A percentile compares a stretch with the other conserved stretches of the same genome.
Conservation (phyloP, 1,139 yeast genomes). For the Blastobotrys capitulatus region DNA sequence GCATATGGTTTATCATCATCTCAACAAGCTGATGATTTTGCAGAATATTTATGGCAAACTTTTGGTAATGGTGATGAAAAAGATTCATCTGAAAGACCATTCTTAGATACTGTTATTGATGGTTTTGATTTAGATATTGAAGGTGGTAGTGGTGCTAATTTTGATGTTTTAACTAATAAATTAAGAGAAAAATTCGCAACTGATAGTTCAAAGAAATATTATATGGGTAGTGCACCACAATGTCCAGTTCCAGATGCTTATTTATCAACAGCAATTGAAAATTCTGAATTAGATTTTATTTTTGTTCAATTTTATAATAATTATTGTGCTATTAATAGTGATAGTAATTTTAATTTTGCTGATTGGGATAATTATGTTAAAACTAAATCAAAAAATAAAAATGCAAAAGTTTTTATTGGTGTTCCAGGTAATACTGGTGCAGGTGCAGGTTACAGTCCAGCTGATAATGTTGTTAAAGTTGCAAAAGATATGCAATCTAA, state of each 20-base stretch:
- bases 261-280: conserved; percentile 58
- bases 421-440: conserved; percentile 70
- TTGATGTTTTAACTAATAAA: conserved; percentile 43
- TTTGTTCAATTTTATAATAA: conserved; percentile 93
- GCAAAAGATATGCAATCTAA: conserved; percentile 32
- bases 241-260: conserved; percentile 89
- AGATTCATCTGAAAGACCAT: conserved; percentile 64
- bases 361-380: conserved; percentile 72
- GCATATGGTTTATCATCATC: conserved; percentile 44
- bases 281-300: conserved; percentile 70
- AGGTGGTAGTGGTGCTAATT: conserved; percentile 46
- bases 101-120: conserved; percentile 57
- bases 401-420: conserved; percentile 59
- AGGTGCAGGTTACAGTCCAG: conserved; percentile 55
- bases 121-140: conserved; percentile 74
- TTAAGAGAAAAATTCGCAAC: conserved; percentile 54
- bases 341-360: conserved; percentile 62
- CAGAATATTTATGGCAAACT: conserved; percentile 71
- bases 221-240: conserved; percentile 90
- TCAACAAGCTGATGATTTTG: conserved; percentile 59
- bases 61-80: conserved; percentile 82
- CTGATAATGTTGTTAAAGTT: conserved; percentile 16
- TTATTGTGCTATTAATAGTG: conserved; percentile 46
- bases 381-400: conserved; percentile 54
- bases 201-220: conserved; percentile 43